These are phyloP conservation scores for Aspergillus funiculosus DNA, from an alignment of 495 filamentous ascomycete genomes.

Conservation along the genomic window DNA sequence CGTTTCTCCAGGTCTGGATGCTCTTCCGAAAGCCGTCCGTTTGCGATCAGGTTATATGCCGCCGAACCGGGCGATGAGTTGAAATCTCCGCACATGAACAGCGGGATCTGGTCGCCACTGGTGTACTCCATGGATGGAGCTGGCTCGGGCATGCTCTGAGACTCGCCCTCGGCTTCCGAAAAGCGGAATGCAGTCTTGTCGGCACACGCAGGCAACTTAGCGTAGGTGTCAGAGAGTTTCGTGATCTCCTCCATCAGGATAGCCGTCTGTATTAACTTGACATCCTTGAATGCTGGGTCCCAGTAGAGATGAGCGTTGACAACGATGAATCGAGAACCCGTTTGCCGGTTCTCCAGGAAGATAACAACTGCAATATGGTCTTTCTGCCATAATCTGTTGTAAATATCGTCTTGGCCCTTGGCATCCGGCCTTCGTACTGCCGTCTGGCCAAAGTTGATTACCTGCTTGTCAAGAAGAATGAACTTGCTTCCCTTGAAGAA, in stretches of 20 bases:
- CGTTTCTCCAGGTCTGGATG: constrained; percentile 71
- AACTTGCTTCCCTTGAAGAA: constrained; percentile 94
- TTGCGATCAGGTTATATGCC: constrained; percentile 80
- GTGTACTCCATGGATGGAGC: constrained; percentile 72
- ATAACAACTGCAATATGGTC: constrained; percentile 89
- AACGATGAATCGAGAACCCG: constrained; percentile 82
- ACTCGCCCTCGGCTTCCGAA: constrained; percentile 52
- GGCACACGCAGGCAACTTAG: constrained; percentile 64
- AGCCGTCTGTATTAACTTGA: constrained; percentile 90
- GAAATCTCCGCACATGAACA: constrained; percentile 91
- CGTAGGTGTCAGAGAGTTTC: constrained; percentile 75
- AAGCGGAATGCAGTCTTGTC: constrained; percentile 73
- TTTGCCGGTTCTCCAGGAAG: constrained; percentile 85
- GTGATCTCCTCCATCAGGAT: constrained; percentile 88
- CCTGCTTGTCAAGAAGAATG: constrained; percentile 84
- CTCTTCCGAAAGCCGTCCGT: constrained; percentile 62
- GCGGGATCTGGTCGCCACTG: constrained; percentile 76
- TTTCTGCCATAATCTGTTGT: constrained; percentile 95
- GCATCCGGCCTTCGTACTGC: constrained; percentile 92
- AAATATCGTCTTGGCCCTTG: constrained; percentile 92
- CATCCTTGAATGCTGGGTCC: constrained; percentile 84
- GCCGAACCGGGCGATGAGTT: constrained; percentile 81
- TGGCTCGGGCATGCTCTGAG: constrained; percentile 45
- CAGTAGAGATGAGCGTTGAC: constrained; percentile 92
- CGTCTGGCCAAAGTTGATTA: constrained; percentile 84